Base-by-base conservation (phyloP, 805 yeast genomes). In the Jamesozyma hellenica region DNA sequence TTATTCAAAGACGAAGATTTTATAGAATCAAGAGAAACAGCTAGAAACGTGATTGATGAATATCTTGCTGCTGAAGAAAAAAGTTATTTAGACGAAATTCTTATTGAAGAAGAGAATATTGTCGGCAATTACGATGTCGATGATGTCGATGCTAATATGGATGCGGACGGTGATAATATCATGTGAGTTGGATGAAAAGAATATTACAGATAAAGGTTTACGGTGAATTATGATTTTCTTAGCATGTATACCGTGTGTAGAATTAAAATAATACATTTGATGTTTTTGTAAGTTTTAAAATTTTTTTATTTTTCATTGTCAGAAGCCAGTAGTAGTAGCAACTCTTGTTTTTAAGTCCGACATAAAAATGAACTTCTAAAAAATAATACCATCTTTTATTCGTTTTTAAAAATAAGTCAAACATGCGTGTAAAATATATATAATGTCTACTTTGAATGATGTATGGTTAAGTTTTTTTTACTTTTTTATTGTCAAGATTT, bases 11-110 rank as follows among this genome's bases (percentile, higher is more conserved):
- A 61, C n/a, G 53, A 64, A 40, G 97, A 94, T 44, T 90, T 90
- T 53, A 83, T 77, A 40, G 78, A 83, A 47, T 66, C 88, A 4
- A 72, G 90, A 49, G 75, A 79, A 50, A 81, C 79, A 33, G 90
- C 87, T 0, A 75, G 80, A 51, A 72, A 74, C 32, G 72, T 85
- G 12, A 81, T 90, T 35, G 82, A 79, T 34, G 92, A 83, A 53
- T 90, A 86, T 55, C 77, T 75, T 49, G 71, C 78, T 2, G 85
- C 83, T 26, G 83, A 79, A 51, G 66, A 75, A 15, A 78, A 77
- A 37, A 48, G 54, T 16, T 66, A 64, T 39, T 45, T 67, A 32
- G 67, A 65, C 47, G 68, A 64, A 36, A 52, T 57, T 6, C 40
- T 60, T 12, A 27, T 57, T 4, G 66, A 60, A 28, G 67, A 64